Base-by-base conservation (phyloP, 2,329 filamentous ascomycete species). In the Xylariaceae sp. region DNA sequence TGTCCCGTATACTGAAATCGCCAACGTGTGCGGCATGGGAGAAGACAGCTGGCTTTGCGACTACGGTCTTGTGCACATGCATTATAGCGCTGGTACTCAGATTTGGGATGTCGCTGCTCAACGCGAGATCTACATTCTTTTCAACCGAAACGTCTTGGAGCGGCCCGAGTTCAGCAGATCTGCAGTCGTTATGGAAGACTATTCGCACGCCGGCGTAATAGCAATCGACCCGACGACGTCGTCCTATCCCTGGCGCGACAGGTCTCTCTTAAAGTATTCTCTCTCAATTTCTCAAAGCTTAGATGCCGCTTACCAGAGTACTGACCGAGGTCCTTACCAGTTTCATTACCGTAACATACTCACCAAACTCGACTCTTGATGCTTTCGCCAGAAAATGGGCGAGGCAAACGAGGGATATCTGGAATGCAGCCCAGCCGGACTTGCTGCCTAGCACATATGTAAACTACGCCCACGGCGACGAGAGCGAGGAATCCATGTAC, bases 391-490 rank as follows among this genome's bases (percentile, higher is more conserved):
- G 2, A 5, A 32, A 32, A 34, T 62, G 56, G 58, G 47, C 41
- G 5, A 19, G 40, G 0, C 46, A 56, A 30, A 26, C 32, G 6
- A 44, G 49, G 8, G 57, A 60, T 26, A 29, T 58, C 1, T 66
- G 61, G 65, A 57, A 53, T 3, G 48, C 11, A 2, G 64, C 63
- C 31, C 50, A 64, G 37, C 55, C 60, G 0, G 41, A 41, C 2
- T 42, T 50, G 0, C n/a, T 42, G 1, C 39, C 51, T 0, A 29
- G 34, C 0, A 51, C 51, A 1, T 68, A 68, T 41, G 59, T 65
- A 12, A 68, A 68, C 47, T 67, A 65, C 35, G 64, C 62, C 6
- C n/a, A 8, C 0, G 64, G 65, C 1, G 12, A 45, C 11, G 64
- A 68, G 53, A 26, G 56, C 0, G 11, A 64, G 4, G 55, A 65